These are phyloP conservation scores for Lentinus brumalis DNA, from an alignment of 768 basidiomycete species.

Conservation along the genomic window DNA sequence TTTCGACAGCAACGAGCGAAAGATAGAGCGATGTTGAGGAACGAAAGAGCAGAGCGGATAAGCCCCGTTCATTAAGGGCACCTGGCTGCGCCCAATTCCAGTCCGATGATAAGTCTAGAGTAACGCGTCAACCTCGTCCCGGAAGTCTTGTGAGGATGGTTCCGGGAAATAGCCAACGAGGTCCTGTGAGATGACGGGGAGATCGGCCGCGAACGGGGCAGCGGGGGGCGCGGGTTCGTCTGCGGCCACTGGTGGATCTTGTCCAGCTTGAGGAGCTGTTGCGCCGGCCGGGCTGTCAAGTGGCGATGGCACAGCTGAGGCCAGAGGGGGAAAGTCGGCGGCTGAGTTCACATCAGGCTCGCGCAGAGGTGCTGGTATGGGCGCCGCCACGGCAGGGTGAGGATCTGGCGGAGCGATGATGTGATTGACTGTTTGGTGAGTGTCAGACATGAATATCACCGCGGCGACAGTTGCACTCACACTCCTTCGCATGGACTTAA, in stretches of 20 bases:
- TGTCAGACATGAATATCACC: background rate
- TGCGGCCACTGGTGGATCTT: background rate
- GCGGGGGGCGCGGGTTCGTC: background rate
- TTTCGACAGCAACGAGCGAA: background rate
- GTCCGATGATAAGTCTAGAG: conserved; percentile 8
- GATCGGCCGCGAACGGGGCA: background rate
- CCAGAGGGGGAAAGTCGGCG: background rate
- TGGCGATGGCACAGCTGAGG: background rate
- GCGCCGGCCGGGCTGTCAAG: background rate
- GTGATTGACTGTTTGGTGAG: conserved; percentile 33
- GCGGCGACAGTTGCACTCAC: conserved; percentile 43
- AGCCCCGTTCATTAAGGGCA: background rate
- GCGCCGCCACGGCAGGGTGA: conserved; percentile 1
- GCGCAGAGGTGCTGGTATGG: background rate
- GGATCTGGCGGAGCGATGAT: conserved; percentile 27
- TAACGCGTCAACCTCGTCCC: conserved; percentile 28
- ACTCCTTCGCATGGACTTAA: conserved; percentile 74
- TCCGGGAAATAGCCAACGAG: conserved; percentile 9
- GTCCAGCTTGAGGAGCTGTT: background rate
- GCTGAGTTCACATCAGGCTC: background rate
- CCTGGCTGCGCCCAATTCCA: background rate
- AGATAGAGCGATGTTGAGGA: background rate
- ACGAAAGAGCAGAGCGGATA: background rate
- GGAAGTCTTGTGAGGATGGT: conserved; percentile 26
- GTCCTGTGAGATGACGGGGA: conserved; percentile 4